Evolutionary conservation across 2,329 filamentous ascomycete genomes (phyloP).

Genomic region (Harringtonia aguacate): DNA sequence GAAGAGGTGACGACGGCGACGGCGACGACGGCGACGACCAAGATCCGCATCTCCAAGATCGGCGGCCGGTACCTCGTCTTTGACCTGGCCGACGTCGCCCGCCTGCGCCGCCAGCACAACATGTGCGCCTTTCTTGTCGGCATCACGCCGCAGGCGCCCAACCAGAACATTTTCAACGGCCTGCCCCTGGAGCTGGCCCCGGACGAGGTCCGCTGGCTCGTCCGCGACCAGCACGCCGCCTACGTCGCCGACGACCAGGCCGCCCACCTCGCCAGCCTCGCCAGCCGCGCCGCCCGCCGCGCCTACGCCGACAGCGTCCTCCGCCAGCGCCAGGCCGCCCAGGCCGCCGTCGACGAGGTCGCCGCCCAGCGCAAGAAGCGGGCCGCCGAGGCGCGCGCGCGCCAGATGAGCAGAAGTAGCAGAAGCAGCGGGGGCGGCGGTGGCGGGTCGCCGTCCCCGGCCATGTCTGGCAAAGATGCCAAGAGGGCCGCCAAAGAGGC

Average conservation of each 20-base stretch:
- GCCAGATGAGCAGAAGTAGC: too few relatives aligned
- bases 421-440: too few relatives aligned
- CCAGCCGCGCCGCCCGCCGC: constrained; percentile 44
- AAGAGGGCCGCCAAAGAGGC: too few relatives aligned
- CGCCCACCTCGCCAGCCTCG: constrained; percentile 56
- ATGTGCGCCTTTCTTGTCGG: constrained; percentile 82
- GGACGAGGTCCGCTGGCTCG: constrained; percentile 75
- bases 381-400: constrained; percentile 9
- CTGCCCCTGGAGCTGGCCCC: constrained; percentile 82
- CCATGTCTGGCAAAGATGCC: too few relatives aligned
- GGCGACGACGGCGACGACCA: constrained; percentile 16
- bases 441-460: too few relatives aligned
- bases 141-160: constrained; percentile 81
- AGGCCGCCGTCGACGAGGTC: constrained; percentile 25
- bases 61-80: constrained; percentile 80
- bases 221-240: constrained; percentile 66
- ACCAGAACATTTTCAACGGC: constrained; percentile 89
- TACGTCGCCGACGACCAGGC: constrained; percentile 74
- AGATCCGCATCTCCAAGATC: constrained; percentile 71
- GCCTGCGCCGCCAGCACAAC: constrained; percentile 68
- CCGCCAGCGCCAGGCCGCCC: constrained; percentile 29
- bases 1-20: not conserved
- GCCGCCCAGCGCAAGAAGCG: constrained; percentile 19
- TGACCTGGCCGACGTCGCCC: constrained; percentile 68
- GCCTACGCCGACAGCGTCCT: constrained; percentile 52